Conservation (phyloP, 495 filamentous ascomycete genomes). For the Podospora bellae-mahoneyi region DNA sequence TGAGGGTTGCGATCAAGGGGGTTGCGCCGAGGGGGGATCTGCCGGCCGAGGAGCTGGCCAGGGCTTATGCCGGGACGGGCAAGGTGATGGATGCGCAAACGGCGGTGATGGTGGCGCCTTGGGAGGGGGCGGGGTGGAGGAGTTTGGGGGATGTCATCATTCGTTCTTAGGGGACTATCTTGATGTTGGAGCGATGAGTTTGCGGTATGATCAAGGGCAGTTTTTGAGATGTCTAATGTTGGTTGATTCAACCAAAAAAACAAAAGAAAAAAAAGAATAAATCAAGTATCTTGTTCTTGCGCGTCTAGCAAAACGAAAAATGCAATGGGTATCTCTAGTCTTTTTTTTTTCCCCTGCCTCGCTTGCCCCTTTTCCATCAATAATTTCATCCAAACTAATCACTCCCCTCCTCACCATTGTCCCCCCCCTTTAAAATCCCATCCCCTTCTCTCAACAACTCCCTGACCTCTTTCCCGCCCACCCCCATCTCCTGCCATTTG, state of each 20-base stretch:
- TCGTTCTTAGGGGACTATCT: slow-evolving; percentile 3
- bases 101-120: slow-evolving; percentile 78
- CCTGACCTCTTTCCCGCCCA: slow-evolving; percentile 49
- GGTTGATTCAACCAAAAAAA: not conserved
- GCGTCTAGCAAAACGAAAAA: not conserved
- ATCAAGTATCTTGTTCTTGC: not conserved
- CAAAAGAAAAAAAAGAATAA: not conserved
- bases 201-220: not conserved
- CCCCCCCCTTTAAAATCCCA: slow-evolving; percentile 3
- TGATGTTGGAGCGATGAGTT: not conserved
- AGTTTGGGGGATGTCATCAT: slow-evolving; percentile 38
- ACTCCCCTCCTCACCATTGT: not conserved
- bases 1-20: slow-evolving; percentile 68
- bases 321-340: not conserved
- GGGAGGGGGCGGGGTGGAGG: slow-evolving; percentile 64
- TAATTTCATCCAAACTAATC: not conserved
- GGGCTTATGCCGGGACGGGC: slow-evolving; percentile 73
- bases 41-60: slow-evolving; percentile 63
- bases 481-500: slow-evolving; percentile 49
- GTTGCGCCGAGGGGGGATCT: slow-evolving; percentile 68
- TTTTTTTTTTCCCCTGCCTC: not conserved
- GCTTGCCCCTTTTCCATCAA: not conserved
- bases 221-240: not conserved
- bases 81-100: slow-evolving; percentile 68
- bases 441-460: slow-evolving; percentile 53